Conservation (phyloP, 352 stramenopile genomes). For the Peronosclerospora sorghi region DNA sequence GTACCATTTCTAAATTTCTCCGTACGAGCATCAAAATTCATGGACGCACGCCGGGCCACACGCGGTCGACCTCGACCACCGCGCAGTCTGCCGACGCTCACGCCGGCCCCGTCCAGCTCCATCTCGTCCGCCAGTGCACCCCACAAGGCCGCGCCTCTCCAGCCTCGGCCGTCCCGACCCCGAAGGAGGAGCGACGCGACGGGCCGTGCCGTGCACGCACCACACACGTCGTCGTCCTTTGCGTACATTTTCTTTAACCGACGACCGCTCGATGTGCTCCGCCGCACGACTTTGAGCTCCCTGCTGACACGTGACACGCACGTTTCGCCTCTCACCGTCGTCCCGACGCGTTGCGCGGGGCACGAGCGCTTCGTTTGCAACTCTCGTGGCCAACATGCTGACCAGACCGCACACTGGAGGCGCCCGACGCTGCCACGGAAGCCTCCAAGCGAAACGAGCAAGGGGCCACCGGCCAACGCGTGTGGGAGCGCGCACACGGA, state of each 20-base stretch:
- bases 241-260: constrained; percentile 40
- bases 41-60: constrained; percentile 6
- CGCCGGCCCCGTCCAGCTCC: constrained; percentile 11
- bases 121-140: constrained; percentile 1
- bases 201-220: neutral
- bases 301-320: constrained; percentile 8
- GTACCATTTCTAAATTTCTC: neutral
- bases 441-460: constrained; percentile 10
- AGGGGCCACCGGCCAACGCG: constrained; percentile 1
- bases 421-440: constrained; percentile 15
- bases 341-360: neutral
- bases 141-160: constrained; percentile 13
- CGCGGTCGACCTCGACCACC: constrained; percentile 11
- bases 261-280: constrained; percentile 30
- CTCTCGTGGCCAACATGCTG: constrained; percentile 2
- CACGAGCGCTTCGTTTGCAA: constrained; percentile 20
- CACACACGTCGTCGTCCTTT: constrained; percentile 22
- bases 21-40: no score
- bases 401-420: constrained; percentile 3
- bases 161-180: constrained; percentile 3
- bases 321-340: neutral
- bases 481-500: constrained; percentile 4
- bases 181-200: constrained; percentile 2
- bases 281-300: constrained; percentile 24
- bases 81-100: constrained; percentile 14